Base-by-base conservation (phyloP, 1,139 yeast species). In the Zhuliangozyma parablackwelliae region DNA sequence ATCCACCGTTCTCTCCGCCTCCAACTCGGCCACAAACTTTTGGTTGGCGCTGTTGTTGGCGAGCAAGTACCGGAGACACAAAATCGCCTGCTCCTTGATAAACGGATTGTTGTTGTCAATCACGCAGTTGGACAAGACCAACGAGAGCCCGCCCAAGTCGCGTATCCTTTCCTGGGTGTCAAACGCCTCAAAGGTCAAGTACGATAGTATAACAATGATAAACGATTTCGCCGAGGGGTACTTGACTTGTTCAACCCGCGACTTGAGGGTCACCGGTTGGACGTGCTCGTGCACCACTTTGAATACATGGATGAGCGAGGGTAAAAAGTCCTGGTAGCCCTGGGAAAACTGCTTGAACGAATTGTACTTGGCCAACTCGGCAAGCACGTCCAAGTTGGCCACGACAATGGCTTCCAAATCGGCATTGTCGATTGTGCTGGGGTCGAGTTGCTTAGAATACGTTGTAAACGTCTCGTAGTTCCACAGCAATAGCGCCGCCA, bases 21-120 rank as follows among this genome's bases (percentile, higher is more conserved):
- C 75, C 21, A 70, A 28, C 7, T 54, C 53, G 1, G 86, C 81
- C 1, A 92, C 90, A 53, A 88, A 76, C 2, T 70, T 67, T 58
- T 92, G 97, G 54, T 90, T 92, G 34, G 63, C 72, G 2, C 50
- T 50, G 50, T 92, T 92, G 13, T 72, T 67, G 25, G 77, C 74
- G 21, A 92, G 60, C 26, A 89, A 58, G 42, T 80, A 82, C 46
- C 82, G 77, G 31, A 92, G 57, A 50, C 96, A 87, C 10, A 90
- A 61, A 26, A 92, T 84, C 2, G 96, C 76, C 42, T 94, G 67
- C 53, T 92, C 98, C 45, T 87, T 84, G 42, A 92, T 82, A 52
- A 72, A 89, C 0, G 97, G 97, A 51, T 92, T 94, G 52, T 84
- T 80, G 35, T 80, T 82, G 56, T 92, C 98, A 33, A 92, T 81